Conservation (phyloP, 2,329 filamentous ascomycete species). For the Calonectria hongkongensis region DNA sequence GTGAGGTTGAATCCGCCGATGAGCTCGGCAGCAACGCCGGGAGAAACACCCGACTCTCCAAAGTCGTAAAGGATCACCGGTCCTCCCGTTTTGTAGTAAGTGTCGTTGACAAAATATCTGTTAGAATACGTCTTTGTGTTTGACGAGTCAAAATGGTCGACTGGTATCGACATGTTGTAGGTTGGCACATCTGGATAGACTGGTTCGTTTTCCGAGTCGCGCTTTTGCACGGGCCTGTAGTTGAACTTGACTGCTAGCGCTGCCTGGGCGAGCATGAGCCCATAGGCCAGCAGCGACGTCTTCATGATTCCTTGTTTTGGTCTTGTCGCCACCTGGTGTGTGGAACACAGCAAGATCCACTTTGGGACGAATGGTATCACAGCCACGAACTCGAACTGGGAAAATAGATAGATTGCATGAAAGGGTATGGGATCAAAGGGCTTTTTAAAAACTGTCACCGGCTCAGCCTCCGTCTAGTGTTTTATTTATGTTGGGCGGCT, state of each 20-base stretch:
- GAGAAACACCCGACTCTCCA: slow-evolving; percentile 45
- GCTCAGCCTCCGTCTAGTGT: slow-evolving; percentile 12
- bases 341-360: neutral
- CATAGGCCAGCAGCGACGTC: slow-evolving; percentile 6
- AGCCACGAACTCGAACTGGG: neutral
- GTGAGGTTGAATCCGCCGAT: slow-evolving; percentile 40
- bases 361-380: neutral
- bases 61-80: slow-evolving; percentile 52
- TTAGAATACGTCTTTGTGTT: slow-evolving; percentile 47
- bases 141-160: slow-evolving; percentile 50
- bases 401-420: neutral
- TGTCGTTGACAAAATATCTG: slow-evolving; percentile 52
- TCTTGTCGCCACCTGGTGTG: neutral
- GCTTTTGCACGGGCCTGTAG: slow-evolving; percentile 25
- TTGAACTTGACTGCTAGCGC: slow-evolving; percentile 30
- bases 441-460: neutral
- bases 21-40: slow-evolving; percentile 28
- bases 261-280: slow-evolving; percentile 27
- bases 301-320: slow-evolving; percentile 10
- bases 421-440: neutral
- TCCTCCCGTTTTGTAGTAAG: slow-evolving; percentile 49
- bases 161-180: slow-evolving; percentile 41
- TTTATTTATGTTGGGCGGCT: slow-evolving; percentile 17
- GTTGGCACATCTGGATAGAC: slow-evolving; percentile 32
- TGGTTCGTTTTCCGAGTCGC: neutral